Evolutionary conservation across 306 rosid genomes (phyloP), one percentile per base, ranked within the genome.

Genomic region (Ormosia emarginata): DNA sequence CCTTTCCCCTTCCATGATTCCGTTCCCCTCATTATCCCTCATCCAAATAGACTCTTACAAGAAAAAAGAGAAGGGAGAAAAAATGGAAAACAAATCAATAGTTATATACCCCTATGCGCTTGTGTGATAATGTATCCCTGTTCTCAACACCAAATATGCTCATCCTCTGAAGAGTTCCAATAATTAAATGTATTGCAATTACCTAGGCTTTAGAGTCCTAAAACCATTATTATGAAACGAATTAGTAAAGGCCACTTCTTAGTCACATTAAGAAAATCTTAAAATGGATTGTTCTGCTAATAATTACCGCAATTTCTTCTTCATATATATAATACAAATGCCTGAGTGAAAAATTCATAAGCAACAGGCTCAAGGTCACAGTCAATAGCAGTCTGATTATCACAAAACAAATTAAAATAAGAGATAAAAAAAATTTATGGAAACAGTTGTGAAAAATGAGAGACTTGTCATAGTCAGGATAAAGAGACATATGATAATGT

Each of bases 131-230:
- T 14, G 99, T 90, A 88, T 95, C 99, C 85, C 99, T 91, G 75
- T 95, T 95, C 90, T 95, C 98, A 67, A 91, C 70, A 5, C 98
- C 94, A 87, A 95, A 95, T 70, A 89, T 87, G 61, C 81, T 80
- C 94, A 95, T 88, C 79, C 91, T 92, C 84, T 93, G 98, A 49
- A 95, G 98, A 70, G 92, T 81, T 67, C 99, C 98, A 7, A 90
- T 93, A 55, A 95, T 91, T 78, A 95, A 85, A 86, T 93, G 98
- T 75, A 95, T 89, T 66, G 98, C 98, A 65, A 97, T 96, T 74
- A 96, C 94, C 79, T 96, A 98, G 81, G 99, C 97, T 83, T 91
- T 96, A 15, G 99, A 96, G 84, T 96, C 98, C 99, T 96, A n/a
- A 79, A 62, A 86, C 63, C 50, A 82, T 24, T 15, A 74, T 62